phyloP scores from a whole-genome alignment of 1,139 yeast genomes.

The Blastobotrys buckinghamii region DNA sequence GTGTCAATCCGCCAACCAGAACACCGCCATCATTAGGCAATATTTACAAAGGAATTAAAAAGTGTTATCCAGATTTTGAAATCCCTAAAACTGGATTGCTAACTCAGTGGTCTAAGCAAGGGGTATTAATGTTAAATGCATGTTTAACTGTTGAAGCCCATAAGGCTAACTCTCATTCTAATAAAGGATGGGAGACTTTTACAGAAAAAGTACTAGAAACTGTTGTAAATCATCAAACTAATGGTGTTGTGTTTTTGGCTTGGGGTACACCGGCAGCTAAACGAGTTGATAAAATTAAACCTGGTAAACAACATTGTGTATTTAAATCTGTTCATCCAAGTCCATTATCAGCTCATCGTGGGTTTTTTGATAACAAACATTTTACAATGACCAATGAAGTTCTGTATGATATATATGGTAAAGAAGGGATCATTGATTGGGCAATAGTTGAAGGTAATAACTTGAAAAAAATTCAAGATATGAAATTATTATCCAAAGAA shows the following conservation, averaged over 20 bases:
- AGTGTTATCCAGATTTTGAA: conserved; percentile 67
- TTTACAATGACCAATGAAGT: conserved; percentile 70
- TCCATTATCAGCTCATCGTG: conserved; percentile 83
- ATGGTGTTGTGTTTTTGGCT: conserved; percentile 71
- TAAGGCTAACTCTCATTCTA: conserved; percentile 87
- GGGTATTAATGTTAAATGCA: conserved; percentile 83
- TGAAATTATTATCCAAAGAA: conserved; percentile 11
- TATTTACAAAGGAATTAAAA: conserved; percentile 71
- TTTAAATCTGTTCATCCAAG: conserved; percentile 87
- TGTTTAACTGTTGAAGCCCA: conserved; percentile 91
- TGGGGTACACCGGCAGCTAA: conserved; percentile 96
- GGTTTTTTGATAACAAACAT: conserved; percentile 70
- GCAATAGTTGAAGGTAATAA: conserved; percentile 45
- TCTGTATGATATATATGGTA: conserved; percentile 46
- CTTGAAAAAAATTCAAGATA: conserved; percentile 45
- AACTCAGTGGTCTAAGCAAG: conserved; percentile 80
- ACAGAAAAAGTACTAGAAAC: conserved; percentile 66
- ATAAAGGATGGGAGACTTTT: conserved; percentile 89
- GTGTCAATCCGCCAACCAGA: conserved; percentile 74
- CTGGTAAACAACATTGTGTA: conserved; percentile 37
- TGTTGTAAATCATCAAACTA: conserved; percentile 34
- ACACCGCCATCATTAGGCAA: conserved; percentile 90
- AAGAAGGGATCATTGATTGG: conserved; percentile 61
- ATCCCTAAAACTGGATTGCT: conserved; percentile 62
- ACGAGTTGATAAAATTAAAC: conserved; percentile 45